Base-by-base conservation (phyloP, 176 grass and related monocot species). In the Phyllostachys edulis region DNA sequence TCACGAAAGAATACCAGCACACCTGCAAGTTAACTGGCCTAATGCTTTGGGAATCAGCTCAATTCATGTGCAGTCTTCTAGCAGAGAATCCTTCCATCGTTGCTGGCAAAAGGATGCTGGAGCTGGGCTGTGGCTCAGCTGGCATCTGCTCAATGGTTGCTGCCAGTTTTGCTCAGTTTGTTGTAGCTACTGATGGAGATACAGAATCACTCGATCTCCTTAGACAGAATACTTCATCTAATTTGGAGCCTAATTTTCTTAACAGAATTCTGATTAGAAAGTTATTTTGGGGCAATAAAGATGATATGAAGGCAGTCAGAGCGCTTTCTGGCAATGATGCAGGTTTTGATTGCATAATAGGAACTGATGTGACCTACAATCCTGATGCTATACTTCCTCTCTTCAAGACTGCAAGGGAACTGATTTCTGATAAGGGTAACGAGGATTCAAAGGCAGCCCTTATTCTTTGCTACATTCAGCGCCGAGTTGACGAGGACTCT, bases 141-240 rank as follows among this genome's bases (percentile, higher is more conserved):
- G 96, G 91, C 80, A 91, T 98, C 32, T 95, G 96, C 69, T 98
- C 96, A 18, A 98, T 98, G 91, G 89, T 98, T 40, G 90, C 91
- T 68, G 71, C 87, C 41, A 85, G 67, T 72, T 91, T 79, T 34
- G 83, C 91, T 61, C 66, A 90, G 45, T 70, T 90, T 63, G 85
- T 93, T 75, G 80, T 98, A 32, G 76, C 92, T 71, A 98, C 96
- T 21, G 96, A 98, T 71, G 96, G 96, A 60, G 96, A 98, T 81
- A 27, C 26, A 78, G 90, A 93, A 85, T 92, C 93, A 4, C 87
- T 98, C 7, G 79, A 88, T 17, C 91, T 98, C 37, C 83, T 95
- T 67, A 87, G 56, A 83, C 72, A 98, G 45, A 95, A 98, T 46
- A 71, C 76, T 23, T 69, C 65, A 29, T 91, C 86, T 29, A 98